Evolutionary conservation across 306 rosid species (phyloP).

Genomic region (Sesbania bispinosa): DNA sequence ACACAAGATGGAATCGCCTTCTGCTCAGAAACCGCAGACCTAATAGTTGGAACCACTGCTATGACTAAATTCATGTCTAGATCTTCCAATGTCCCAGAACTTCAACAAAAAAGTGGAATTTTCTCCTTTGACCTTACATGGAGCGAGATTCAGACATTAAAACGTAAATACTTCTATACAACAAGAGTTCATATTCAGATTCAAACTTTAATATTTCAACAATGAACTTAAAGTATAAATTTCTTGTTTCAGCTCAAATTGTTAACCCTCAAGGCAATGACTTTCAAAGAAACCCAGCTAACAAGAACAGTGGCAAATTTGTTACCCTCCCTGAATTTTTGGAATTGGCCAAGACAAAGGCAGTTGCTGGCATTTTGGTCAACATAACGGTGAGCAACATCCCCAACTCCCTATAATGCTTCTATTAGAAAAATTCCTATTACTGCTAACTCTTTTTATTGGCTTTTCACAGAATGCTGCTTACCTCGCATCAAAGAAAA

Average conservation of each 20-base stretch:
- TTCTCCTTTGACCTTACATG: slow-evolving; percentile 82
- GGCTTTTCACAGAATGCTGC: slow-evolving; percentile 69
- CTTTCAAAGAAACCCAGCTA: slow-evolving; percentile 66
- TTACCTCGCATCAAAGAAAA: slow-evolving; percentile 70
- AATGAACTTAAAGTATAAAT: not conserved
- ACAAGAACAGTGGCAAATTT: slow-evolving; percentile 60
- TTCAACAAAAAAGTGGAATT: slow-evolving; percentile 66
- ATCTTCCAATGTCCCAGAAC: slow-evolving; percentile 52
- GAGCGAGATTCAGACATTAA: slow-evolving; percentile 68
- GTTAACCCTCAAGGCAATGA: slow-evolving; percentile 25
- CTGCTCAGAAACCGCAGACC: slow-evolving; percentile 54
- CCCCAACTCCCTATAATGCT: not conserved
- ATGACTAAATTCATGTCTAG: slow-evolving; percentile 47
- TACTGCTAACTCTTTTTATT: not conserved
- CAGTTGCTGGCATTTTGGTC: slow-evolving; percentile 61
- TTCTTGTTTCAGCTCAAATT: slow-evolving; percentile 60
- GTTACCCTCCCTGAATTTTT: slow-evolving; percentile 65
- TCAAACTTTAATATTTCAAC: slow-evolving; percentile 9
- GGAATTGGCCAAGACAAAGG: slow-evolving; percentile 77
- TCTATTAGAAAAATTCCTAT: not conserved
- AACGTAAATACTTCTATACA: slow-evolving; percentile 51
- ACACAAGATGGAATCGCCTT: slow-evolving; percentile 82
- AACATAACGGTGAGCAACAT: slow-evolving; percentile 45
- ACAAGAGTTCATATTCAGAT: not conserved
- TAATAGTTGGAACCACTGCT: slow-evolving; percentile 48